These are phyloP conservation scores for Cinchona pubescens DNA, from an alignment of 257 asterid species.

Conservation along the genomic window DNA sequence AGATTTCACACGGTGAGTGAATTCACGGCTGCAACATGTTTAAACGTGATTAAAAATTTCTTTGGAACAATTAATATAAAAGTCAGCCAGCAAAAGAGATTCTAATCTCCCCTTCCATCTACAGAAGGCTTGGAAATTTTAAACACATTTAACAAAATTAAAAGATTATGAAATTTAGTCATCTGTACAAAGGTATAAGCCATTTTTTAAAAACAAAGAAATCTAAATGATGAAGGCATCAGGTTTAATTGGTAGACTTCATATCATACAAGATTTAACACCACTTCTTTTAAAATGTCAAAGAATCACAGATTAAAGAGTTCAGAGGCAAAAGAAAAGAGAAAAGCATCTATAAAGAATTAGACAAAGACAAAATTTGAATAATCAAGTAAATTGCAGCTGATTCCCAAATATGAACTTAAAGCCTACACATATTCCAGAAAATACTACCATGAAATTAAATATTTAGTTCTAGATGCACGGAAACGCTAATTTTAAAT, in stretches of 20 bases:
- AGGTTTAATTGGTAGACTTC: background rate
- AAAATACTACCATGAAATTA: background rate
- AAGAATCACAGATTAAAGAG: background rate
- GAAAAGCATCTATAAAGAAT: background rate
- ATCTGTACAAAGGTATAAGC: no score
- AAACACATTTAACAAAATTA: background rate
- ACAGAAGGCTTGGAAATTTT: background rate
- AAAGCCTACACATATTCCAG: background rate
- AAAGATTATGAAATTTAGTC: background rate
- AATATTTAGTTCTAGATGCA: background rate
- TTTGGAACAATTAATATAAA: constrained; percentile 5
- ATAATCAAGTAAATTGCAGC: background rate
- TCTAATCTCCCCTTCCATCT: background rate
- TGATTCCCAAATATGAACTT: background rate
- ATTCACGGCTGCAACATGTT: constrained; percentile 76
- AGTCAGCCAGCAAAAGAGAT: background rate
- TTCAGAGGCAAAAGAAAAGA: background rate
- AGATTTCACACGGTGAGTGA: constrained; percentile 97
- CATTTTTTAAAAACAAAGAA: background rate
- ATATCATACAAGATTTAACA: background rate
- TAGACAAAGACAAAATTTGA: background rate
- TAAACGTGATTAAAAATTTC: constrained; percentile 9
- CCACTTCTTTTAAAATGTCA: background rate
- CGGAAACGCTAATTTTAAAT: background rate
- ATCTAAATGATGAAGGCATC: background rate